phyloP scores from a whole-genome alignment of 2,329 filamentous ascomycete species.

The Eutypella sp. region DNA sequence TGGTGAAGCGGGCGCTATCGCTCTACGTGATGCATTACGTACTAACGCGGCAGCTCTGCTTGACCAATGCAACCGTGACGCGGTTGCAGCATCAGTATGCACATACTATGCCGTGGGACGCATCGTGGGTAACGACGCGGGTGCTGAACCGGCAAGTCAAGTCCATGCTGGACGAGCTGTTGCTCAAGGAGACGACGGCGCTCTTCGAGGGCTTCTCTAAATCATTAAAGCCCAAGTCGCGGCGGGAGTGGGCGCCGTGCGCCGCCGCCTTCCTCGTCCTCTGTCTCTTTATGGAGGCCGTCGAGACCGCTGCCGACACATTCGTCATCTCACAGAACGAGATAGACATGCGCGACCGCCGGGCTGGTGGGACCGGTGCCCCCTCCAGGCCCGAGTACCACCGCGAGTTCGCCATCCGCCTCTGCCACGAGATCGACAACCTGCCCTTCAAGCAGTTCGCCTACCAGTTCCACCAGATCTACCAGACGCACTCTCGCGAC shows the following conservation, averaged over 20 bases:
- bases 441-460: slow-evolving; percentile 57
- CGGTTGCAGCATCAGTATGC: slow-evolving; percentile 36
- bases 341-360: slow-evolving; percentile 35
- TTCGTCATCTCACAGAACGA: slow-evolving; percentile 50
- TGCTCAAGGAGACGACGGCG: slow-evolving; percentile 44
- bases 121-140: slow-evolving; percentile 44
- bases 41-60: slow-evolving; percentile 49
- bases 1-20: slow-evolving; percentile 48
- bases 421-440: slow-evolving; percentile 50
- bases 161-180: slow-evolving; percentile 49
- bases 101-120: slow-evolving; percentile 39
- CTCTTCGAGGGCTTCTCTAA: slow-evolving; percentile 50
- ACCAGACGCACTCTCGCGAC: slow-evolving; percentile 51
- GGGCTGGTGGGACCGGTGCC: no score
- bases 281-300: slow-evolving; percentile 54
- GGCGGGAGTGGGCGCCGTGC: slow-evolving; percentile 52
- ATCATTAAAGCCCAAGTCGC: slow-evolving; percentile 49
- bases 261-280: slow-evolving; percentile 52
- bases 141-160: slow-evolving; percentile 55
- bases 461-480: slow-evolving; percentile 56
- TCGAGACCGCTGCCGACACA: slow-evolving; percentile 48
- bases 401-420: slow-evolving; percentile 39
- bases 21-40: slow-evolving; percentile 55
- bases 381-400: slow-evolving; percentile 31
- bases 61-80: slow-evolving; percentile 40